phyloP scores from a whole-genome alignment of 139 green algal species.

The Auxenochlorella pyrenoidosa region DNA sequence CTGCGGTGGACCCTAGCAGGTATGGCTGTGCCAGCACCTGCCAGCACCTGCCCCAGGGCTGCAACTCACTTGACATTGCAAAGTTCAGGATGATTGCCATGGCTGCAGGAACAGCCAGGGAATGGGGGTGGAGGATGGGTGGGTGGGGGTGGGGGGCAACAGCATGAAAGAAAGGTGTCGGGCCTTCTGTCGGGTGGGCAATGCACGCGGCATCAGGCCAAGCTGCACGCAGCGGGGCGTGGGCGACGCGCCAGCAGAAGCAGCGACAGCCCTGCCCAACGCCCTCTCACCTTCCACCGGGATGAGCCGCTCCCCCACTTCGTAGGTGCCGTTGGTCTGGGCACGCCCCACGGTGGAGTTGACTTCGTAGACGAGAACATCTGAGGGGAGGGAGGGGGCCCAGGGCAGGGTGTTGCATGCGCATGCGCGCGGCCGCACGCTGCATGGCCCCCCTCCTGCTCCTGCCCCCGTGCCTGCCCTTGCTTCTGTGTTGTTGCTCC shows the following conservation, averaged over 20 bases:
- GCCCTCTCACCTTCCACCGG: neutral
- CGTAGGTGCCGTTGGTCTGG: constrained; percentile 1
- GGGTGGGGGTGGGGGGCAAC: no score
- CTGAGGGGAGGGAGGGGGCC: neutral
- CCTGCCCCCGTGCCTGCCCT: neutral
- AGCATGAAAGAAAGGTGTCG: no score
- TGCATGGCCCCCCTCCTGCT: neutral
- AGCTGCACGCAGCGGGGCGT: no score
- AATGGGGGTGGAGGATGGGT: no score
- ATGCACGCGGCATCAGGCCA: no score
- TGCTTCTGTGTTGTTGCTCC: constrained; percentile 1
- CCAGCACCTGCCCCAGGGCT: no score
- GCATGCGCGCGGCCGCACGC: neutral
- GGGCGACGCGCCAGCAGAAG: no score
- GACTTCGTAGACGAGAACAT: no score
- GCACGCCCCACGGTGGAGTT: no score
- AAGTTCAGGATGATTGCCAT: neutral
- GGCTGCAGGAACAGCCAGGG: neutral
- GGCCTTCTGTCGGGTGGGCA: no score
- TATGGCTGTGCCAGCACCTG: no score
- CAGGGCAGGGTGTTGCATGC: neutral
- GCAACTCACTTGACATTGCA: neutral
- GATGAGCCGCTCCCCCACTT: neutral
- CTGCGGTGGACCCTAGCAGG: no score
- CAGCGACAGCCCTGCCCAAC: neutral